Evolutionary conservation across 257 asterid genomes (phyloP).

Genomic region (Fraxinus cuspidata): DNA sequence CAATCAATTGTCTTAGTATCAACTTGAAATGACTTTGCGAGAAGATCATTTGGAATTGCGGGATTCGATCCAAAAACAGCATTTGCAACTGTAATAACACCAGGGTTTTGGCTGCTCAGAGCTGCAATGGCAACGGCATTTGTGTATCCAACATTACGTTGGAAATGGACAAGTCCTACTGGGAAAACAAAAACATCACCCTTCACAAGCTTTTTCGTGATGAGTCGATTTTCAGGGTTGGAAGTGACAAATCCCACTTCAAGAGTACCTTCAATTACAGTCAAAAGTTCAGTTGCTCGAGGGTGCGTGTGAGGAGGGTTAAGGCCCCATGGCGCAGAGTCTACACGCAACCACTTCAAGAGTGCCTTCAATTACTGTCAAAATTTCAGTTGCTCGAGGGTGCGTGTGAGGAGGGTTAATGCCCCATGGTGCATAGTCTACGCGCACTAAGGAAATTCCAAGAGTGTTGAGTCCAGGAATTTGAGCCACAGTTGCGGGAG

Average conservation of each 20-base stretch:
- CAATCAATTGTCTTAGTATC: neutral
- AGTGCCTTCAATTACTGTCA: too few species aligned
- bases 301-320: too few species aligned
- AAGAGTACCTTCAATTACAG: too few species aligned
- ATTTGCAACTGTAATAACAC: conserved; percentile 1
- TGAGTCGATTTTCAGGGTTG: conserved; percentile 10
- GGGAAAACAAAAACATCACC: conserved; percentile 24
- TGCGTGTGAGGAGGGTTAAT: too few species aligned
- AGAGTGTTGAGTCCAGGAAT: conserved; percentile 53
- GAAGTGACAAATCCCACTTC: neutral
- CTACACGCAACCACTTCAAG: conserved; percentile 26
- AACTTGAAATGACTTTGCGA: conserved; percentile 20
- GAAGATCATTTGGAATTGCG: neutral
- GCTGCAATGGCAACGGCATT: conserved; percentile 15
- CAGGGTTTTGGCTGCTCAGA: conserved; percentile 2
- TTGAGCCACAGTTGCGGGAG: conserved; percentile 33
- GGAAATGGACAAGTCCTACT: conserved; percentile 23
- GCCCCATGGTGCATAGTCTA: conserved; percentile 14
- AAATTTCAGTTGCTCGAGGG: too few species aligned
- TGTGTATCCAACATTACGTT: conserved; percentile 2
- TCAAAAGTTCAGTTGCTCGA: too few species aligned
- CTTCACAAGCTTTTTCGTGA: neutral
- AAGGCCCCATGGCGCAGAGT: neutral
- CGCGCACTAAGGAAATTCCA: conserved; percentile 44
- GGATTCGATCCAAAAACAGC: conserved; percentile 19